A percentile compares a stretch with the other conserved stretches of the same genome.
Conservation (phyloP, 202 grass and related monocot species). For the Tripidium arundinaceum region DNA sequence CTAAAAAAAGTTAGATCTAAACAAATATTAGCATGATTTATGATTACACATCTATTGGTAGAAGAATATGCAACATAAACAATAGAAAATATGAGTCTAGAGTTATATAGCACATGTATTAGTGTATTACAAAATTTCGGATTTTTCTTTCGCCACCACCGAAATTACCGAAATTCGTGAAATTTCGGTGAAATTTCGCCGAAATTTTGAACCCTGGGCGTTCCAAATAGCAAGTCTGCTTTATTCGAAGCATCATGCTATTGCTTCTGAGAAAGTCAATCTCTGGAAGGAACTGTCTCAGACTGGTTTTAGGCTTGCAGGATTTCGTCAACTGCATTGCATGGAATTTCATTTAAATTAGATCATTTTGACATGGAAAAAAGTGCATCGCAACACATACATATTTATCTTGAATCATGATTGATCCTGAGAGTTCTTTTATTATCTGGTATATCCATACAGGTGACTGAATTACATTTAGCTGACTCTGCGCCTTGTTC, state of each 20-base stretch:
- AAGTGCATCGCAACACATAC: background rate
- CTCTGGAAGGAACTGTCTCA: background rate
- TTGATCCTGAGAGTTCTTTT: background rate
- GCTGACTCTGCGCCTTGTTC: constrained; percentile 1
- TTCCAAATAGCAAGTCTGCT: background rate
- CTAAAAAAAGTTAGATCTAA: too few relatives aligned
- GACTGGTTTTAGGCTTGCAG: background rate
- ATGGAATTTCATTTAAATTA: background rate
- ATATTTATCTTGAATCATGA: background rate
- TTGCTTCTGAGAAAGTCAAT: background rate
- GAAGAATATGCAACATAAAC: too few relatives aligned
- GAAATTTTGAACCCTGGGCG: too few relatives aligned
- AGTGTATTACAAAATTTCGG: too few relatives aligned
- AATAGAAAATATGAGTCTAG: too few relatives aligned
- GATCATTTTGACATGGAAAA: background rate
- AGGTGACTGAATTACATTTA: background rate
- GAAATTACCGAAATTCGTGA: too few relatives aligned
- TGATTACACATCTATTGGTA: too few relatives aligned
- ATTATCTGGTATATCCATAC: background rate
- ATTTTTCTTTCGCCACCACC: too few relatives aligned
- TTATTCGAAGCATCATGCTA: background rate
- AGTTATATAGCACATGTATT: too few relatives aligned
- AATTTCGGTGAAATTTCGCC: too few relatives aligned
- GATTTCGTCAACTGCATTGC: too few relatives aligned
- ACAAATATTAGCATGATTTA: too few relatives aligned